These are phyloP conservation scores for Aspergillus candidus DNA, from an alignment of 2,329 filamentous ascomycete genomes.

Conservation along the genomic window DNA sequence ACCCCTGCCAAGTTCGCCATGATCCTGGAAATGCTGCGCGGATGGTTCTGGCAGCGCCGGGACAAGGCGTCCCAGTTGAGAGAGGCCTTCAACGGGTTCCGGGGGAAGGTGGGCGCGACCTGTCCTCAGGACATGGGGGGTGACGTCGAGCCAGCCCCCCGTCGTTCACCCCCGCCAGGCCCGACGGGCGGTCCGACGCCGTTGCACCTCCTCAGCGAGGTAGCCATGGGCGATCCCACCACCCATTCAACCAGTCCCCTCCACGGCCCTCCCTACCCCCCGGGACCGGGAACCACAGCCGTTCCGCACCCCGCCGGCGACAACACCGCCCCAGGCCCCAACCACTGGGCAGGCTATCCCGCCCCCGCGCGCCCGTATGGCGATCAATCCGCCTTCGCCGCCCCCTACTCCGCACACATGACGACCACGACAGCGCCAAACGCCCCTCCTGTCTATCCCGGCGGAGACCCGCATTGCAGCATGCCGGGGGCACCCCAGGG, in stretches of 20 bases:
- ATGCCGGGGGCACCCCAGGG: slow-evolving; percentile 15
- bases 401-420: background rate
- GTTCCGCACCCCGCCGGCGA: slow-evolving; percentile 3
- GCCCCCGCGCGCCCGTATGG: too few species aligned
- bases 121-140: background rate
- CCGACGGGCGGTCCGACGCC: slow-evolving; percentile 24
- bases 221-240: slow-evolving; percentile 33
- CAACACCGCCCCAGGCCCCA: background rate
- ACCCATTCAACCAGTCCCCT: slow-evolving; percentile 1
- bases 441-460: slow-evolving; percentile 8
- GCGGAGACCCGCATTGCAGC: slow-evolving; percentile 10
- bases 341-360: too few species aligned
- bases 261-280: slow-evolving; percentile 3
- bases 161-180: background rate
- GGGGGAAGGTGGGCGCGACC: slow-evolving; percentile 2
- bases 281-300: slow-evolving; percentile 3
- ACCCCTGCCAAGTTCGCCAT: slow-evolving; percentile 65
- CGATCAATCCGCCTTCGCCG: too few species aligned
- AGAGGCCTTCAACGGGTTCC: slow-evolving; percentile 17
- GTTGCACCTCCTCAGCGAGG: slow-evolving; percentile 36
- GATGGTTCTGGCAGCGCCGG: slow-evolving; percentile 57
- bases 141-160: too few species aligned
- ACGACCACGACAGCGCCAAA: slow-evolving; percentile 5
- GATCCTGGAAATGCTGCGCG: slow-evolving; percentile 63
- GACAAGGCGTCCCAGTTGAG: slow-evolving; percentile 24